phyloP scores from a whole-genome alignment of 2,329 filamentous ascomycete species.

The Zelopaecilomyces penicillatus region DNA sequence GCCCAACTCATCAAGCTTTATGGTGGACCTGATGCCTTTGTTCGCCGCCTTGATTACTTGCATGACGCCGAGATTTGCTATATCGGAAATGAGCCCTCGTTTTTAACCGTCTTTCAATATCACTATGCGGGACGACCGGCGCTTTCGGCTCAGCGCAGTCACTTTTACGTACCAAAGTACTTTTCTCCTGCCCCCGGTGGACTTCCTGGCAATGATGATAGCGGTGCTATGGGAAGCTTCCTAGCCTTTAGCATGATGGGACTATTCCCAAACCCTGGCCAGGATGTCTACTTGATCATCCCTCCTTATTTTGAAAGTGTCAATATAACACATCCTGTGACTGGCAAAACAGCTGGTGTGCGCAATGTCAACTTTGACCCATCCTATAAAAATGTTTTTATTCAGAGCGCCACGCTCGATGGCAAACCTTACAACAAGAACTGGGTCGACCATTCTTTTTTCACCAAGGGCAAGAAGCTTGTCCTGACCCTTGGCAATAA shows the following conservation, averaged over 20 bases:
- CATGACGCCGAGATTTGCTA: conserved; percentile 58
- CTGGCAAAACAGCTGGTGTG: conserved; percentile 52
- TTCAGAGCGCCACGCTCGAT: conserved; percentile 57
- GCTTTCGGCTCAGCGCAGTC: conserved; percentile 43
- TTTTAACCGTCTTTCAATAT: conserved; percentile 59
- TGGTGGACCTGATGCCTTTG: conserved; percentile 50
- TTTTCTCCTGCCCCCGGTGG: conserved; percentile 53
- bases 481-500: conserved; percentile 51
- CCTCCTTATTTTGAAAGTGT: conserved; percentile 59
- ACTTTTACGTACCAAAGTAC: conserved; percentile 56
- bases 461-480: conserved; percentile 53
- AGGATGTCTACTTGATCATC: conserved; percentile 63
- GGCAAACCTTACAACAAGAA: conserved; percentile 53
- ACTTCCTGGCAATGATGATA: conserved; percentile 63
- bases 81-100: conserved; percentile 54
- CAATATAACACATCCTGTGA: conserved; percentile 47
- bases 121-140: conserved; percentile 60
- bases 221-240: conserved; percentile 62
- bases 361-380: conserved; percentile 55
- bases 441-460: conserved; percentile 63
- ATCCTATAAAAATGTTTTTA: conserved; percentile 48
- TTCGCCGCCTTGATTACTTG: conserved; percentile 52
- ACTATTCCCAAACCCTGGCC: conserved; percentile 59
- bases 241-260: conserved; percentile 61
- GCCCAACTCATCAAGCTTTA: conserved; percentile 47